These are phyloP conservation scores for Aaosphaeria pasadenensis DNA, from an alignment of 2,329 filamentous ascomycete genomes.

Conservation along the genomic window DNA sequence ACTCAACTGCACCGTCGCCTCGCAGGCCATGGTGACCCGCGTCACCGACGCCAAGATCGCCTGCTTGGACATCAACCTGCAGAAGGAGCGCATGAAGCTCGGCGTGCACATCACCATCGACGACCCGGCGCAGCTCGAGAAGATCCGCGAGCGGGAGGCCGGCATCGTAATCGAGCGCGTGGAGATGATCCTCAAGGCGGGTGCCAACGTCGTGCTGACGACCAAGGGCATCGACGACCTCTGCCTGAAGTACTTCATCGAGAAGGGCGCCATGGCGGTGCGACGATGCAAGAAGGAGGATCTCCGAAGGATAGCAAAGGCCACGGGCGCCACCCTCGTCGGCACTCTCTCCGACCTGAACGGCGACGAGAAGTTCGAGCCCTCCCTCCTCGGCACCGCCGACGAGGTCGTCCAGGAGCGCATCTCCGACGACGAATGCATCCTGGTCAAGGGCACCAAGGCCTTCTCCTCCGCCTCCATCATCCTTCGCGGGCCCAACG, in stretches of 20 bases:
- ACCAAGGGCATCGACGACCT: conserved; percentile 99
- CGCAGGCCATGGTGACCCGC: conserved; percentile 94
- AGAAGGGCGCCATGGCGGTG: conserved; percentile 93
- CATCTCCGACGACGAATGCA: conserved; percentile 98
- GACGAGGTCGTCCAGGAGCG: conserved; percentile 98
- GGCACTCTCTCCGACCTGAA: conserved; percentile 95
- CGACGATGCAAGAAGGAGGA: conserved; percentile 99
- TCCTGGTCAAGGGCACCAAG: conserved; percentile 94
- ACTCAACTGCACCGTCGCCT: conserved; percentile 96
- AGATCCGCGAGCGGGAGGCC: conserved; percentile 89
- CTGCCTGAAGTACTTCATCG: conserved; percentile 89
- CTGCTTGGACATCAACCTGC: conserved; percentile 93
- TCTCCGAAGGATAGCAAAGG: conserved; percentile 89
- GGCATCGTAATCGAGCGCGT: conserved; percentile 92
- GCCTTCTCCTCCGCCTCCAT: conserved; percentile 90
- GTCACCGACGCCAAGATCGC: conserved; percentile 95
- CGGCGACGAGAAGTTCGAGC: conserved; percentile 93
- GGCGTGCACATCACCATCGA: conserved; percentile 98
- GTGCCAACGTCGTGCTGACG: conserved; percentile 92
- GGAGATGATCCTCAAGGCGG: conserved; percentile 96
- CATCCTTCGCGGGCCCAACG: conserved; percentile 92
- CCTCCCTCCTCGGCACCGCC: conserved; percentile 82
- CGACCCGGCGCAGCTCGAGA: conserved; percentile 93
- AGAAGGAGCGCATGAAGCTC: conserved; percentile 99
- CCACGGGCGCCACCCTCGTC: conserved; percentile 88